These are phyloP conservation scores for Lonicera japonica DNA, from an alignment of 129 eudicot genomes.

Conservation along the genomic window DNA sequence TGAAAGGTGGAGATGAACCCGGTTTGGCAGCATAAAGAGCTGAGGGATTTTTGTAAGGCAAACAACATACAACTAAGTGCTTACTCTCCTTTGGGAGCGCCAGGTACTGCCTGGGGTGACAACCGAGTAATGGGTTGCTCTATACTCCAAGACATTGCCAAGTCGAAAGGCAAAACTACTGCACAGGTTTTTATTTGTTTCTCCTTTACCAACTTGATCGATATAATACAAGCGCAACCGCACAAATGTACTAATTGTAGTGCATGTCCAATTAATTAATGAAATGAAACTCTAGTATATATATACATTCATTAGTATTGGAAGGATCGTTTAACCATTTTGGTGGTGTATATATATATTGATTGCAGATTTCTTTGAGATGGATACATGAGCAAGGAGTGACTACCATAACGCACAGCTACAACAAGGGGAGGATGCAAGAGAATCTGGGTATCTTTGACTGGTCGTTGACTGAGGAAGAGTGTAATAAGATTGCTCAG, in stretches of 20 bases:
- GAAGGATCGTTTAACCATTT: neutral
- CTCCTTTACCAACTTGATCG: neutral
- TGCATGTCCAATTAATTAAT: neutral
- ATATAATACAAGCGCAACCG: neutral
- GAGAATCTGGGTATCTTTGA: constrained; percentile 39
- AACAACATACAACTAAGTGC: no score
- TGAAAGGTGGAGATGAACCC: constrained; percentile 66
- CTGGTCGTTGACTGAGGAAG: constrained; percentile 34
- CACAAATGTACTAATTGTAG: neutral
- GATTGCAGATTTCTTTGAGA: constrained; percentile 37
- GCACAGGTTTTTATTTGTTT: constrained; percentile 39
- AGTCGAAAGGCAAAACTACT: constrained; percentile 36
- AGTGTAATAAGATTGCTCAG: constrained; percentile 25
- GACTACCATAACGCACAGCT: constrained; percentile 35
- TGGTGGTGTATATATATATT: neutral
- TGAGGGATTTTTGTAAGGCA: constrained; percentile 43
- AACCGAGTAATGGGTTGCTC: constrained; percentile 27
- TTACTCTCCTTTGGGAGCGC: constrained; percentile 48
- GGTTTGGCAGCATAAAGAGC: constrained; percentile 45
- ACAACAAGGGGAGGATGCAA: constrained; percentile 43
- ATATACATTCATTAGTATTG: no score
- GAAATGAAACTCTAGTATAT: no score
- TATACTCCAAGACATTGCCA: constrained; percentile 45
- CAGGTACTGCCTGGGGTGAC: constrained; percentile 47
- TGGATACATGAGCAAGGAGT: constrained; percentile 61